Percentiles rank a stretch among this genome's conserved stretches.
Conservation (phyloP, 2,329 filamentous ascomycete genomes). For the Colletotrichum karsti region DNA sequence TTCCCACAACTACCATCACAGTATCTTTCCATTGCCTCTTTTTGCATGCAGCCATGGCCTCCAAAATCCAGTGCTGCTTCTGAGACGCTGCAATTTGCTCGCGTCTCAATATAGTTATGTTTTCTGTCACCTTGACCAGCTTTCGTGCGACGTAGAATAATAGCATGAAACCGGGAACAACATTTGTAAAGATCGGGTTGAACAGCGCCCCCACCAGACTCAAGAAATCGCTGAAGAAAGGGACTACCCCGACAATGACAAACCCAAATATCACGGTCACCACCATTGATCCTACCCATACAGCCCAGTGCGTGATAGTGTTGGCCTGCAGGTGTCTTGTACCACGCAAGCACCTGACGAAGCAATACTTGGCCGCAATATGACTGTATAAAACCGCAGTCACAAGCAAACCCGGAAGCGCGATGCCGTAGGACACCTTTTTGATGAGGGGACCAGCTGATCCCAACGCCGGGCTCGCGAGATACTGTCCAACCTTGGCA, state of each 20-base stretch:
- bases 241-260: background rate
- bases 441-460: background rate
- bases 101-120: background rate
- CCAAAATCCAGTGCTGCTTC: background rate
- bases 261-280: background rate
- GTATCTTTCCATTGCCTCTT: background rate
- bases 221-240: conserved; percentile 1
- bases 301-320: background rate
- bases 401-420: background rate
- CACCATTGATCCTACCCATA: background rate
- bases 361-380: background rate
- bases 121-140: background rate
- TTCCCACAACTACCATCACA: background rate
- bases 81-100: background rate
- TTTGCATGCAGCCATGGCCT: background rate
- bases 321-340: background rate
- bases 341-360: background rate
- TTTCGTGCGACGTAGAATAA: background rate
- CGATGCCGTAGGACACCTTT: background rate
- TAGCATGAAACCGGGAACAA: background rate
- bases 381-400: background rate
- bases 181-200: background rate
- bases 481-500: background rate
- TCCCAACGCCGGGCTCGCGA: background rate
- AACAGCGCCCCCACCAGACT: background rate